Conservation (phyloP, 1,139 yeast species). For the Geotrichum fermentans region DNA sequence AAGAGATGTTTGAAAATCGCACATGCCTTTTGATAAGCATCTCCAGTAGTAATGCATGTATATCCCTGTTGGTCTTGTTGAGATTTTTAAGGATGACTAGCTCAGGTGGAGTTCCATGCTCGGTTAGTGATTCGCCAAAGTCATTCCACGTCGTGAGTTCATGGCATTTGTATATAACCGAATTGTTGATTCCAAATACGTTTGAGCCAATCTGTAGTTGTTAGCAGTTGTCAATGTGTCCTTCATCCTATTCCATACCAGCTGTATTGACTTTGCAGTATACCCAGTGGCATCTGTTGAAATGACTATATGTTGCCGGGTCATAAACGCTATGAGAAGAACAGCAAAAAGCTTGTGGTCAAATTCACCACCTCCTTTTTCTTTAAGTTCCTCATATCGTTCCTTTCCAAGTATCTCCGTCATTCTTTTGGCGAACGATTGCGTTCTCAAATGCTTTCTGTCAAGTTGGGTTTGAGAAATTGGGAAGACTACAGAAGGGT, state of each 20-base stretch:
- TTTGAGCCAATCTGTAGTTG: slow-evolving; percentile 8
- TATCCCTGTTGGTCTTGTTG: slow-evolving; percentile 26
- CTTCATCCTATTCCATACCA: too few species aligned
- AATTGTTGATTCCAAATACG: slow-evolving; percentile 13
- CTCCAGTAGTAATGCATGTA: slow-evolving; percentile 31
- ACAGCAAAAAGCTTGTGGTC: slow-evolving; percentile 1
- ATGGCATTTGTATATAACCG: slow-evolving; percentile 12
- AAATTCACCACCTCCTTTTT: slow-evolving; percentile 6
- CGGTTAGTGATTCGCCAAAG: slow-evolving; percentile 7
- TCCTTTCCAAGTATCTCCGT: background rate
- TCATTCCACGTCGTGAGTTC: slow-evolving; percentile 13
- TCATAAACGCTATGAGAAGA: slow-evolving; percentile 25
- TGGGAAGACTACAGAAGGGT: background rate
- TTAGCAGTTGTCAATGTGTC: too few species aligned
- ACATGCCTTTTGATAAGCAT: slow-evolving; percentile 21
- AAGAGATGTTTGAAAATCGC: background rate
- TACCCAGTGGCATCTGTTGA: slow-evolving; percentile 23
- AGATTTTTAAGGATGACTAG: slow-evolving; percentile 29
- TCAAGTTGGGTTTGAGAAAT: background rate
- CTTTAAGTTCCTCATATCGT: slow-evolving; percentile 12
- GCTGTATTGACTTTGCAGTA: slow-evolving; percentile 23
- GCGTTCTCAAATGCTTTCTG: background rate
- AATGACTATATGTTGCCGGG: slow-evolving; percentile 31
- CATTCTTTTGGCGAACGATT: background rate
- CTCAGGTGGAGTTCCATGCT: slow-evolving; percentile 12